A percentile compares a stretch with the other conserved stretches of the same genome.
These are phyloP conservation scores for carrot (Daucus carota) DNA, from an alignment of 129 eudicot species.

Conservation along the genomic window DNA sequence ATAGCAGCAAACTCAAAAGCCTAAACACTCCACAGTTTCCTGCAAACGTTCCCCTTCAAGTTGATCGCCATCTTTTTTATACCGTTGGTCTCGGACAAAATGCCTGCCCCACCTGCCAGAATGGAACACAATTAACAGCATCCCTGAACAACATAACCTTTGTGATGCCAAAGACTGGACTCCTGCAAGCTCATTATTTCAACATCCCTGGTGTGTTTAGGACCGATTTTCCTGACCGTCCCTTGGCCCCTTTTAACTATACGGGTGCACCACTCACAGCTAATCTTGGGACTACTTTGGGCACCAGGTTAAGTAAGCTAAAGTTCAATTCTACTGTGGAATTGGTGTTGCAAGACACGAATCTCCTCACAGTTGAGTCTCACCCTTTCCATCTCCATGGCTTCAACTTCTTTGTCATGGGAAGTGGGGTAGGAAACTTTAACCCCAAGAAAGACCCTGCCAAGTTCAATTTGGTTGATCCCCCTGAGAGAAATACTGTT, in stretches of 20 bases:
- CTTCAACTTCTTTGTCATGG: not conserved
- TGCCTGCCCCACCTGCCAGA: slow-evolving; percentile 26
- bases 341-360: not conserved
- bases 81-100: slow-evolving; percentile 35
- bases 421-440: not conserved
- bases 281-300: slow-evolving; percentile 33
- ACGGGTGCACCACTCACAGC: slow-evolving; percentile 44
- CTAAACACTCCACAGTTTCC: slow-evolving; percentile 32
- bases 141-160: slow-evolving; percentile 37
- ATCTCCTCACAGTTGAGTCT: not conserved
- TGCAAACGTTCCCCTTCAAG: slow-evolving; percentile 29
- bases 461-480: not conserved
- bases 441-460: not conserved
- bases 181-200: slow-evolving; percentile 34
- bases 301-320: slow-evolving; percentile 27
- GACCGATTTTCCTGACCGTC: slow-evolving; percentile 32
- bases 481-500: not conserved
- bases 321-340: not conserved
- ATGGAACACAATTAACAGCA: slow-evolving; percentile 33
- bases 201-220: slow-evolving; percentile 28
- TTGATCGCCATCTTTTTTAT: slow-evolving; percentile 29
- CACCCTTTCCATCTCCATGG: not conserved
- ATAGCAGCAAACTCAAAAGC: slow-evolving; percentile 28
- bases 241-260: slow-evolving; percentile 33
- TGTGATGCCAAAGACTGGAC: slow-evolving; percentile 38